Evolutionary conservation across 129 eudicot genomes (phyloP).

Genomic region (Escallonia herrerae): DNA sequence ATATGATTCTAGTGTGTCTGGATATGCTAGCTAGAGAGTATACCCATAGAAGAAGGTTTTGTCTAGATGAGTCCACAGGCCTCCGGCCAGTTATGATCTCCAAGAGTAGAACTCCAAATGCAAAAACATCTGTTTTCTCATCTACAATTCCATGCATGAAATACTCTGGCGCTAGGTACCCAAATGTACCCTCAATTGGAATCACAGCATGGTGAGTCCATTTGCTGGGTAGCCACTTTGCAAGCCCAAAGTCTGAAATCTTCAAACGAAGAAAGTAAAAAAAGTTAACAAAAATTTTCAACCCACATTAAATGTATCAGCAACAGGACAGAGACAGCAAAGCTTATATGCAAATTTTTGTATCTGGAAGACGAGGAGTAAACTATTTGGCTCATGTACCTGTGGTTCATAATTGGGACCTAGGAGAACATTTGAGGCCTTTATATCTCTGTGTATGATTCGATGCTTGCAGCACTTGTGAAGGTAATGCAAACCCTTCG

Average conservation of each 20-base stretch:
- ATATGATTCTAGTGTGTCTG: too few relatives aligned
- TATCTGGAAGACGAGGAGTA: not conserved
- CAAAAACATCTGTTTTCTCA: constrained; percentile 84
- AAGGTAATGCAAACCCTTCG: constrained; percentile 87
- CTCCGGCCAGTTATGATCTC: constrained; percentile 79
- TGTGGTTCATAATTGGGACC: constrained; percentile 88
- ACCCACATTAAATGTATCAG: too few relatives aligned
- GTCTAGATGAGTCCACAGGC: constrained; percentile 66
- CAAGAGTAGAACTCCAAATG: constrained; percentile 78
- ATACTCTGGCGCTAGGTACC: constrained; percentile 94
- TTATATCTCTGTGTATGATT: constrained; percentile 87
- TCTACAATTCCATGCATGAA: constrained; percentile 89
- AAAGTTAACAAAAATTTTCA: not conserved
- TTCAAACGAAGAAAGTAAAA: constrained; percentile 10
- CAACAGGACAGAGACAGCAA: too few relatives aligned
- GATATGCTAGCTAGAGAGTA: not conserved
- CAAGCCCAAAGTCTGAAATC: constrained; percentile 96
- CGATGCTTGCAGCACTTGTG: constrained; percentile 90
- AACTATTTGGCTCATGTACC: constrained; percentile 19
- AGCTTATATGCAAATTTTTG: too few relatives aligned
- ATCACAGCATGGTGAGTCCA: constrained; percentile 68
- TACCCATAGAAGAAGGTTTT: constrained; percentile 80
- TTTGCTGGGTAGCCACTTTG: constrained; percentile 87
- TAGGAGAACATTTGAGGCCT: constrained; percentile 90
- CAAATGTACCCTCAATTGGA: constrained; percentile 90